Conservation (phyloP, 148 eudicot species). For the Heliamphora exappendiculata region DNA sequence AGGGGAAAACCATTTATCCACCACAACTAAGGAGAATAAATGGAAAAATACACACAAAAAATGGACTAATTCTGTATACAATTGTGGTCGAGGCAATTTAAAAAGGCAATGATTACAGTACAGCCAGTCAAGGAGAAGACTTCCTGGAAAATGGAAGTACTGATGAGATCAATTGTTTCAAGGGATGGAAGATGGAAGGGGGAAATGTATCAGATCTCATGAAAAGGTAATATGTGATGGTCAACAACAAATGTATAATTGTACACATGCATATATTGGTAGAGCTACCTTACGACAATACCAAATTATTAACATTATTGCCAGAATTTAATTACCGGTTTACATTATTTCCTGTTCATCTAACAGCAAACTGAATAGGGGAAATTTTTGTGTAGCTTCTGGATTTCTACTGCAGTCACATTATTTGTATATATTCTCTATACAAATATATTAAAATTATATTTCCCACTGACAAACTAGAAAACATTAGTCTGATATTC, state of each 20-base stretch:
- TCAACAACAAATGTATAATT: neutral
- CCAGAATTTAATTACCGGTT: neutral
- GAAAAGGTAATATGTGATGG: neutral
- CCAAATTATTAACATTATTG: neutral
- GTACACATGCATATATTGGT: too few species aligned
- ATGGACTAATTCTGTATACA: too few species aligned
- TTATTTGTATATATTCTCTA: neutral
- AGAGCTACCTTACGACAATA: too few species aligned
- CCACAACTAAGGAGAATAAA: too few species aligned
- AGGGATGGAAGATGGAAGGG: neutral
- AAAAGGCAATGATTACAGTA: too few species aligned
- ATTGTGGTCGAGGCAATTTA: too few species aligned
- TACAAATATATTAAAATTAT: neutral
- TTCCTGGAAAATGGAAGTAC: neutral
- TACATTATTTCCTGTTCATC: neutral
- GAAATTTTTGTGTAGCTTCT: neutral
- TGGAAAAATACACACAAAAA: too few species aligned
- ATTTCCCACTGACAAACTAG: neutral
- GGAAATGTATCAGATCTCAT: neutral
- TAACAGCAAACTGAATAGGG: neutral
- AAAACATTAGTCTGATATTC: neutral
- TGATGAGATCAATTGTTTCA: neutral
- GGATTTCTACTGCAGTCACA: neutral
- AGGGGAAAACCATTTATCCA: too few species aligned
- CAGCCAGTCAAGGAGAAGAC: neutral